Conservation (phyloP, 345 rosid species). For the Capsella bursapastoris region DNA sequence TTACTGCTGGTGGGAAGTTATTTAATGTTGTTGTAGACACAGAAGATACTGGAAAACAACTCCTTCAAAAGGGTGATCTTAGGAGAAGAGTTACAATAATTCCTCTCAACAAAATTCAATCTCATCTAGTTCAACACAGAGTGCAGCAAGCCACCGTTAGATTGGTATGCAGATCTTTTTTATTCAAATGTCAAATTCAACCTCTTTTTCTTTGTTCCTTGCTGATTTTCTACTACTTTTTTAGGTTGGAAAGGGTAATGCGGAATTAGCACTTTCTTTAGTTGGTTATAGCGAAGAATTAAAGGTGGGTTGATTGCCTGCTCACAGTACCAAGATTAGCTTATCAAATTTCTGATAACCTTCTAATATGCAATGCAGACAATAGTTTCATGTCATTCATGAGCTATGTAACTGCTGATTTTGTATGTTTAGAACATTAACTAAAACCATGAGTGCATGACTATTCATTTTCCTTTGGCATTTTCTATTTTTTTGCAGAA, state of each 20-base stretch:
- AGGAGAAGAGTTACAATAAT: constrained; percentile 89
- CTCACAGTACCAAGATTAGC: constrained; percentile 8
- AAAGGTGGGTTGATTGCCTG: constrained; percentile 51
- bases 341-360: constrained; percentile 4
- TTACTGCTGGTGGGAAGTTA: constrained; percentile 89
- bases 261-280: constrained; percentile 87
- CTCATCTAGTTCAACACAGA: constrained; percentile 56
- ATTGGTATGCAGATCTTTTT: constrained; percentile 62
- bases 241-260: constrained; percentile 93
- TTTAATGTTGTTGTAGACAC: constrained; percentile 90
- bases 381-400: constrained; percentile 4
- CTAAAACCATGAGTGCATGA: constrained; percentile 13
- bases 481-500: constrained; percentile 57
- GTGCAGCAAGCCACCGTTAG: constrained; percentile 71
- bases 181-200: background rate
- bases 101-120: constrained; percentile 83
- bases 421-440: background rate
- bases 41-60: constrained; percentile 87
- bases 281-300: constrained; percentile 76
- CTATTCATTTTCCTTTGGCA: constrained; percentile 14
- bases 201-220: background rate
- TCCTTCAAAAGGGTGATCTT: constrained; percentile 92
- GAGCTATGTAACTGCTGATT: constrained; percentile 6
- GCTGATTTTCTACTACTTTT: constrained; percentile 9
- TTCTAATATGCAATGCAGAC: background rate